phyloP scores from a whole-genome alignment of 345 rosid species.

The Corymbia maculata region DNA sequence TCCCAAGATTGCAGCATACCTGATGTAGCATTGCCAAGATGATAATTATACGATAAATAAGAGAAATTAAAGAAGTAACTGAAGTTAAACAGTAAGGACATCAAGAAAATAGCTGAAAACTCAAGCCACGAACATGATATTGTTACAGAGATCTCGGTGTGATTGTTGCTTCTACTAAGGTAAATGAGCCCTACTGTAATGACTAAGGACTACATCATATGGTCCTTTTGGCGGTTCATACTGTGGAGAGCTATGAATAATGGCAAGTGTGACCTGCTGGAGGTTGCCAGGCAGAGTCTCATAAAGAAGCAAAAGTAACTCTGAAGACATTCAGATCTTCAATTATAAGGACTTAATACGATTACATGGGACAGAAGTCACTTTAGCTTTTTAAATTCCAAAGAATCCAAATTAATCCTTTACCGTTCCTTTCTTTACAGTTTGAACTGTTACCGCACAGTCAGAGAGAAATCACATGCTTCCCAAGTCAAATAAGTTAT shows the following conservation, averaged over 20 bases:
- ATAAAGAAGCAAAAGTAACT: background rate
- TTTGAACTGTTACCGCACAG: background rate
- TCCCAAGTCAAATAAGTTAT: background rate
- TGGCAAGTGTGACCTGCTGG: background rate
- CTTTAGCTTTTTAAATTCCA: background rate
- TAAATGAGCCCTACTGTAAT: background rate
- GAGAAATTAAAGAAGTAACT: background rate
- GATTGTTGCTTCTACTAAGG: background rate
- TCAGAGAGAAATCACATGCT: background rate
- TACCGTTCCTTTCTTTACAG: background rate
- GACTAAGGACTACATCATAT: background rate
- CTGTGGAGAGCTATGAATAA: background rate
- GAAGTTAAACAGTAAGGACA: background rate
- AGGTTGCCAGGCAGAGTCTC: background rate
- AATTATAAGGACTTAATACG: background rate
- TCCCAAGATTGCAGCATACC: conserved; percentile 88
- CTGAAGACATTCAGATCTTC: background rate
- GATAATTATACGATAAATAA: background rate
- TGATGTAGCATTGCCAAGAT: conserved; percentile 5
- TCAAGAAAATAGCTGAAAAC: background rate
- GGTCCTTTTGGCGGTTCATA: background rate
- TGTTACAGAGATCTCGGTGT: background rate
- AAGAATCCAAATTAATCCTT: background rate
- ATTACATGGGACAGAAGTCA: background rate
- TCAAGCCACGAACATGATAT: background rate